phyloP scores from a whole-genome alignment of 1,284 basidiomycete genomes.

The Apiotrichum brassicae region DNA sequence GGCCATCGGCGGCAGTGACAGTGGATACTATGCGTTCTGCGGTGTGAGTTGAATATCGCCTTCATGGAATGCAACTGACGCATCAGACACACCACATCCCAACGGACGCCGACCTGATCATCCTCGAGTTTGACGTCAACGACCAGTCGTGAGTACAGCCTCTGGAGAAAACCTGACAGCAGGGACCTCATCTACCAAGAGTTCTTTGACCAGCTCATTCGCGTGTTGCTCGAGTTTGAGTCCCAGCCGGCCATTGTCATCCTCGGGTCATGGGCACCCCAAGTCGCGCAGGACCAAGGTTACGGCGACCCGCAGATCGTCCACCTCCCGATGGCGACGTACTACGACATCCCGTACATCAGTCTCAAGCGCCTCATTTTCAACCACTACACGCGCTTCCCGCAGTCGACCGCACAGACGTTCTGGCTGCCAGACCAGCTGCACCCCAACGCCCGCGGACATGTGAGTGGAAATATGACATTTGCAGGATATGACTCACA shows the following conservation, averaged over 20 bases:
- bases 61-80: background rate
- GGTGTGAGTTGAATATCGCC: conserved; percentile 23
- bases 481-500: background rate
- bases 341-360: conserved; percentile 45
- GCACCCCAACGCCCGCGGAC: conserved; percentile 45
- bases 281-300: conserved; percentile 41
- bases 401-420: conserved; percentile 29
- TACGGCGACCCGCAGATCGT: conserved; percentile 45
- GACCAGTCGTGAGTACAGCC: conserved; percentile 37
- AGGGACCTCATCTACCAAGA: conserved; percentile 36
- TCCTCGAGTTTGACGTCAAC: conserved; percentile 47
- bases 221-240: conserved; percentile 41
- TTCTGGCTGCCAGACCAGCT: conserved; percentile 41
- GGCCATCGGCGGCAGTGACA: conserved; percentile 46
- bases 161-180: background rate
- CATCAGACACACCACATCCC: conserved; percentile 43
- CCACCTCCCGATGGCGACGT: conserved; percentile 43
- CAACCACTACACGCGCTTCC: conserved; percentile 42
- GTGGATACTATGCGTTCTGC: conserved; percentile 46
- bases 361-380: conserved; percentile 44
- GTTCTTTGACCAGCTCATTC: conserved; percentile 46
- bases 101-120: conserved; percentile 40
- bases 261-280: conserved; percentile 43
- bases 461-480: conserved; percentile 26
- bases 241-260: conserved; percentile 43